Evolutionary conservation across 192 early-diverging fungal species (phyloP), one percentile per base, ranked within the genome.

Genomic region (Phlyctochytrium planicorne): DNA sequence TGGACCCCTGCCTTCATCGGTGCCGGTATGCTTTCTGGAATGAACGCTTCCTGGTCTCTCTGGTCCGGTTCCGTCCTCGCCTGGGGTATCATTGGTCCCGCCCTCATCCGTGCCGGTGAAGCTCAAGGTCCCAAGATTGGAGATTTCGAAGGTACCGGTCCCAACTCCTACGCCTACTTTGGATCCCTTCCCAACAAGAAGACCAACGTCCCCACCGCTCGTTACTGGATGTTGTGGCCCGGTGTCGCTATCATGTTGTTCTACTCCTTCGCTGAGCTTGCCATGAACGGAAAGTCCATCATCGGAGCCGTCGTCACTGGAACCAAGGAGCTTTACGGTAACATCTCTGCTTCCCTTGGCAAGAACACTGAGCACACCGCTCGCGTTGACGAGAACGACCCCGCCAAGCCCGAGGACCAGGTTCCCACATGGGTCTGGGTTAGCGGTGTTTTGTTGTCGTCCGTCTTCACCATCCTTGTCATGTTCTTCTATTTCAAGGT

Each of bases 221-320:
- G 83, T 55, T 86, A 78, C 62, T 90, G 83, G 81, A 80, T 89
- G 69, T 71, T 90, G 47, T 90, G 88, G 88, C 88, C 88, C 17
- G 88, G 88, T 78, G 78, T 90, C 62, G 76, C 77, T 16, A 60
- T 90, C 35, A 90, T 90, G 88, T 75, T 90, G 12, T 72, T 81
- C 65, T 75, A 82, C 56, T 80, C 88, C 25, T 84, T 90, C 65
- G 70, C 88, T 20, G 88, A 90, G 68, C 62, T 90, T 24, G 68
- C 76, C 68, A 71, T 67, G 24, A 80, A 80, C 52, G 81, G 79
- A 33, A 55, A 75, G 0, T 53, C 77, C 14, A 60, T 90, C 17
- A 78, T 59, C 61, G 61, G 69, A 52, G 85, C 76, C 52, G 1
- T 89, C 53, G 76, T 75, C 60, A 67, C 59, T 23, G 71, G 71